Evolutionary conservation across 164 flowering plant genomes (phyloP).

Genomic region (Berberis vulgaris): DNA sequence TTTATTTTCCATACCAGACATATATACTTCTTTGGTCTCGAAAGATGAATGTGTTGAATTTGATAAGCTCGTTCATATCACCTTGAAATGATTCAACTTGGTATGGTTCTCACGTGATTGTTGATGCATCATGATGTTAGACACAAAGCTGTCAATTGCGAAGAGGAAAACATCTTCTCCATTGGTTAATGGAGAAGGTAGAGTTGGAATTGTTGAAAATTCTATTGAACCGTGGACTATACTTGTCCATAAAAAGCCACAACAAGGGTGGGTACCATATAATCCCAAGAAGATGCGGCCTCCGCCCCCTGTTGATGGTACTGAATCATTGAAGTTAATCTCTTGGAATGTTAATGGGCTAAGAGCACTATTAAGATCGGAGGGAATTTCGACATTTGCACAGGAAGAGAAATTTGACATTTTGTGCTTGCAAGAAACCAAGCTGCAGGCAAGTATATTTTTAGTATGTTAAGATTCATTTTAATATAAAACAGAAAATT

Average conservation of each 20-base stretch:
- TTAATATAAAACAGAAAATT: neutral
- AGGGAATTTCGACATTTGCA: constrained; percentile 74
- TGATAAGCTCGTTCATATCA: neutral
- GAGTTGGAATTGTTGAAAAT: constrained; percentile 12
- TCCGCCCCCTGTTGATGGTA: constrained; percentile 41
- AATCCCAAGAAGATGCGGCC: constrained; percentile 87
- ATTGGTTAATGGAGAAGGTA: constrained; percentile 15
- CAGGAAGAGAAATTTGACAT: constrained; percentile 85
- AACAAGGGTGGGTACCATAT: constrained; percentile 79
- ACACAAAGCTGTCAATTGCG: constrained; percentile 12
- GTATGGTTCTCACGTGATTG: constrained; percentile 2
- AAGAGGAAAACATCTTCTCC: constrained; percentile 23
- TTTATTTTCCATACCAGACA: neutral
- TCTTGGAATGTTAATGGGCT: constrained; percentile 99
- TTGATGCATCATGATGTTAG: constrained; percentile 16
- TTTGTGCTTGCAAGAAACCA: constrained; percentile 93
- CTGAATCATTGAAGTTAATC: constrained; percentile 47
- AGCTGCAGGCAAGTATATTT: constrained; percentile 62
- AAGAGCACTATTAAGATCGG: constrained; percentile 67
- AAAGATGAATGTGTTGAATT: neutral
- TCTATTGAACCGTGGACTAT: constrained; percentile 74
- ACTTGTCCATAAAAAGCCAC: constrained; percentile 93
- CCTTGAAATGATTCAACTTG: neutral
- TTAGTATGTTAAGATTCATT: neutral
- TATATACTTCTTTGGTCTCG: constrained; percentile 1